phyloP scores from a whole-genome alignment of 192 early-diverging fungal species.

The Podila epicladia region DNA sequence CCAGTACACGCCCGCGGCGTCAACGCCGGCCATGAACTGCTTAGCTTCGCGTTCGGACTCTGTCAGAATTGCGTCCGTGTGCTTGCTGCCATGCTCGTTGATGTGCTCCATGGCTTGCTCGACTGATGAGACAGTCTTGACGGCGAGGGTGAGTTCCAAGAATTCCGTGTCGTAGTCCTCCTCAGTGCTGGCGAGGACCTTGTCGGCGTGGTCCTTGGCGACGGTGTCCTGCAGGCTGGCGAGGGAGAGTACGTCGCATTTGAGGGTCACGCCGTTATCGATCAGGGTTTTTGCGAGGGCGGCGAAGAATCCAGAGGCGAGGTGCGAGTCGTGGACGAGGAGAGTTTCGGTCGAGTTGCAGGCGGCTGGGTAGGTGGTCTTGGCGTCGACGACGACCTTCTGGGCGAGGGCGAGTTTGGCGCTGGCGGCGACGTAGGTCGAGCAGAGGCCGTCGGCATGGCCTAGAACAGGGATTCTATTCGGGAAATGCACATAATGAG shows the following conservation, averaged over 20 bases:
- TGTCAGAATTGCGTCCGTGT: constrained; percentile 96
- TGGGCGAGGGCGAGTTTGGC: constrained; percentile 84
- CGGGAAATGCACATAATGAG: neutral
- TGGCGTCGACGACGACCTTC: constrained; percentile 89
- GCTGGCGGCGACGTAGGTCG: constrained; percentile 86
- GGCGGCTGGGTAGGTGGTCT: constrained; percentile 84
- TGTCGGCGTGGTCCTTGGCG: constrained; percentile 41
- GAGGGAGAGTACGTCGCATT: constrained; percentile 53
- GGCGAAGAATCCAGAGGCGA: constrained; percentile 59
- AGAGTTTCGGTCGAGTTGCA: constrained; percentile 97
- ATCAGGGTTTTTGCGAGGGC: constrained; percentile 67
- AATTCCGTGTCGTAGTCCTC: constrained; percentile 94
- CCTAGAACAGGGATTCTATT: constrained; percentile 97
- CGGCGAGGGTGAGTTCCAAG: constrained; percentile 85
- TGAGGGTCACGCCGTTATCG: constrained; percentile 67
- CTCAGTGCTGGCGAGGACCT: constrained; percentile 39
- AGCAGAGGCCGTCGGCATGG: constrained; percentile 98
- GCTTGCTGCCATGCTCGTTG: constrained; percentile 92
- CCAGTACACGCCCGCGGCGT: constrained; percentile 98
- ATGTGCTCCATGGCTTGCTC: constrained; percentile 92
- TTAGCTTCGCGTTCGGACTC: constrained; percentile 76
- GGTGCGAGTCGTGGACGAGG: constrained; percentile 74
- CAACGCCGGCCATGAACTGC: constrained; percentile 90
- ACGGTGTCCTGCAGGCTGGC: constrained; percentile 14
- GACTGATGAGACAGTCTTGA: constrained; percentile 78